Base-by-base conservation (phyloP, 2,329 filamentous ascomycete species). In the Thelonectria blattea region DNA sequence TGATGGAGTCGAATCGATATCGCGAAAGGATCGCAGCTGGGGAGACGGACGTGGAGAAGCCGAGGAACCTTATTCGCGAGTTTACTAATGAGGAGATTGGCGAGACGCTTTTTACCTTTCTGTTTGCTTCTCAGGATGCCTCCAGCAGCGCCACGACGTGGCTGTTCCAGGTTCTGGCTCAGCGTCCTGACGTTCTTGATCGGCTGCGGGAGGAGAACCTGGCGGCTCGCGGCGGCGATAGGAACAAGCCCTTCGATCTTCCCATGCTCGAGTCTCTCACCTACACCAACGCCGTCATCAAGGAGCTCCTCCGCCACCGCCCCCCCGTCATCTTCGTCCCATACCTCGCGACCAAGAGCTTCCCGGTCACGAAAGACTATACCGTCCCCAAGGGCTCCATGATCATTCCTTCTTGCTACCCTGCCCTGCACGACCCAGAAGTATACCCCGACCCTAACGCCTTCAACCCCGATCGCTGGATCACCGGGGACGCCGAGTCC, bases 1-100 rank as follows among this genome's bases (percentile, higher is more conserved):
- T 93, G 87, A 84, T 90, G 70, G 87, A 91, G 58, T 92, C 88
- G 0, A 84, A 89, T 65, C 79, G 76, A 46, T 92, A 92, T 75
- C 82, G 83, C 41, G 83, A 89, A 63, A 83, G 83, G 58, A 71
- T 91, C 34, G 89, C 85, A 2, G 83, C 85, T 50, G 90, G 90
- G 24, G 73, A 77, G 3, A 61, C 48, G 0, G 58, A 72, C 7
- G 68, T 68, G 0, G 79, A 81, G 68, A 82, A 79, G 61, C 82
- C 82, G 0, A 63, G 70, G 0, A 81, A 80, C 47, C 61, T 83
- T 34, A 80, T 84, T 51, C 80, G 82, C 20, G 78, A 82, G 15
- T 84, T 84, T 62, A 79, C 79, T 2, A 70, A 83, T 20, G 72
- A 77, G 11, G 82, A 84, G 59, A 83, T 84, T 15, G 74, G 73